Evolutionary conservation across 2,329 filamentous ascomycete species (phyloP).

Genomic region (Macroventuria anomochaeta): DNA sequence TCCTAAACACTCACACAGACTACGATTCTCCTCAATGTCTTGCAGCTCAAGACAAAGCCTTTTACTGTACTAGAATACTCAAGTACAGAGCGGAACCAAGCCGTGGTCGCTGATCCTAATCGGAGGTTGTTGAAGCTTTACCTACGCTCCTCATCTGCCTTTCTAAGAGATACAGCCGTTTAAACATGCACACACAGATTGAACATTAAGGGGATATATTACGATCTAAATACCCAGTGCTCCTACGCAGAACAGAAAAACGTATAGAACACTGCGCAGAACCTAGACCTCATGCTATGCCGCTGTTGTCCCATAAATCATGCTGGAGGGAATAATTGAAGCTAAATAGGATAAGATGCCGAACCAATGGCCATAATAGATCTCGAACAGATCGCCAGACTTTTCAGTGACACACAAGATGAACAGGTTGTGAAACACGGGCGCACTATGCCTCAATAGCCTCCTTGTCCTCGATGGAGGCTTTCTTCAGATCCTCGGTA

Average conservation of each 20-base stretch:
- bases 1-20: background rate
- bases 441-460: conserved; percentile 33
- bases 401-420: conserved; percentile 18
- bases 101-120: background rate
- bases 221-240: conserved; percentile 26
- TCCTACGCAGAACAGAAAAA: conserved; percentile 23
- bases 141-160: no score
- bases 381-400: conserved; percentile 26
- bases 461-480: conserved; percentile 63
- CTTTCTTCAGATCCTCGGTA: conserved; percentile 65
- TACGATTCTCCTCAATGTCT: no score
- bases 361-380: conserved; percentile 27
- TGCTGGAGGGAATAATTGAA: conserved; percentile 24
- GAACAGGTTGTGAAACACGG: background rate
- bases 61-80: background rate
- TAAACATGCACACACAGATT: background rate
- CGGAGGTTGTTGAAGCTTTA: background rate
- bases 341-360: conserved; percentile 24
- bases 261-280: conserved; percentile 24
- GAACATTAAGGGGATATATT: conserved; percentile 28
- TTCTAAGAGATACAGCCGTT: no score
- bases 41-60: background rate
- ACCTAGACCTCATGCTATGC: conserved; percentile 29
- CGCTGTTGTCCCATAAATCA: conserved; percentile 28
- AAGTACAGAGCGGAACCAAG: background rate